These are phyloP conservation scores for Epichloe bromicola DNA, from an alignment of 2,329 filamentous ascomycete genomes.

Conservation along the genomic window DNA sequence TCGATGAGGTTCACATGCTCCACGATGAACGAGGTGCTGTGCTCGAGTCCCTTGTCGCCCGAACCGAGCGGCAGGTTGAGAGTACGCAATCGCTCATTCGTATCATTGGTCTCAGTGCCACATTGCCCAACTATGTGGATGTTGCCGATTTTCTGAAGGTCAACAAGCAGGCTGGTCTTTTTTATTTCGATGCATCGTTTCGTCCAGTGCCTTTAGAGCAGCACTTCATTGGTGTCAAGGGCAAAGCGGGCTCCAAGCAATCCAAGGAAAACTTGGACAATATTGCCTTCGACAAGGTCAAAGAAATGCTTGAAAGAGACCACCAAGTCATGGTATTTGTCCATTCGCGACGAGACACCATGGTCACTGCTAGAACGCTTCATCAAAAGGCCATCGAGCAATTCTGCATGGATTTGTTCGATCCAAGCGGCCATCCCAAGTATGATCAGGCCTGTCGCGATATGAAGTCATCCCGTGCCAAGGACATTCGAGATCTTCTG, in stretches of 20 bases:
- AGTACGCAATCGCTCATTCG: conserved; percentile 96
- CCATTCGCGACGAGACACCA: conserved; percentile 88
- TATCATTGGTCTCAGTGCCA: conserved; percentile 89
- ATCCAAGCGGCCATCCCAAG: conserved; percentile 62
- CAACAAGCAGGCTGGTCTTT: conserved; percentile 74
- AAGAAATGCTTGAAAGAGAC: conserved; percentile 78
- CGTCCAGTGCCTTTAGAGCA: conserved; percentile 92
- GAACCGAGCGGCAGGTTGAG: conserved; percentile 92
- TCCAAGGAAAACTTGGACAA: conserved; percentile 82
- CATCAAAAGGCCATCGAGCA: conserved; percentile 78
- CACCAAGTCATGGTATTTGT: conserved; percentile 99
- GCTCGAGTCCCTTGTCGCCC: conserved; percentile 85
- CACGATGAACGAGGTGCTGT: conserved; percentile 96
- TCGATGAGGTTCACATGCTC: conserved; percentile 98
- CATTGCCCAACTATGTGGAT: conserved; percentile 90
- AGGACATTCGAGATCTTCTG: conserved; percentile 78
- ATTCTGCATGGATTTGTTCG: conserved; percentile 67
- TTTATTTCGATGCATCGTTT: conserved; percentile 96
- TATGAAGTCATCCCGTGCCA: conserved; percentile 72
- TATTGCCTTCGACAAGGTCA: conserved; percentile 85
- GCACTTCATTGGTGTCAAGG: conserved; percentile 92
- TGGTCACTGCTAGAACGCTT: conserved; percentile 74
- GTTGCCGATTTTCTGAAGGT: conserved; percentile 96
- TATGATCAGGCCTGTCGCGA: conserved; percentile 73
- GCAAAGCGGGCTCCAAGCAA: conserved; percentile 68